Evolutionary conservation across 352 stramenopile genomes (phyloP).

Genomic region (Phytophthora palmivora): DNA sequence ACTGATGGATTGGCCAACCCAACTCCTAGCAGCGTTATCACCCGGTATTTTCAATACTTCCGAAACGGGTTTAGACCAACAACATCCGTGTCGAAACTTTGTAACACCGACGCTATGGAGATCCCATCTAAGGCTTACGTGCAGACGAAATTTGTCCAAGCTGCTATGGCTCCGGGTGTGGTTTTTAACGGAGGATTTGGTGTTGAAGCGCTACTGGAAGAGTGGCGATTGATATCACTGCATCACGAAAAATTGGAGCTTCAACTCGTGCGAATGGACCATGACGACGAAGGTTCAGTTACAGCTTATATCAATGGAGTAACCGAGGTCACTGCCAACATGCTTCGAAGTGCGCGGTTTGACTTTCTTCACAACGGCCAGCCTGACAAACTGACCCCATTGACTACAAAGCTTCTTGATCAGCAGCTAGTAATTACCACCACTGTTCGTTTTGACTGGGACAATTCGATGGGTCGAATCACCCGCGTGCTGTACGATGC

Average conservation of each 20-base stretch:
- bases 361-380: not conserved
- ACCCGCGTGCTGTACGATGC: not conserved
- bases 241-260: not conserved
- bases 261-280: not conserved
- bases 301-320: not conserved
- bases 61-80: not conserved
- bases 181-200: constrained; percentile 1
- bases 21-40: not conserved
- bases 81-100: not conserved
- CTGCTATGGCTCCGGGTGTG: not conserved
- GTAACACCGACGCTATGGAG: not conserved
- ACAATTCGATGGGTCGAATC: not conserved
- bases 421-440: not conserved
- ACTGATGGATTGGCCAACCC: not conserved
- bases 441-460: constrained; percentile 1
- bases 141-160: not conserved
- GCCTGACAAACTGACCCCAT: not conserved
- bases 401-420: not conserved
- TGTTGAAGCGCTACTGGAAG: not conserved
- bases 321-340: not conserved
- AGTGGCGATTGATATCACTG: not conserved
- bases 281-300: not conserved
- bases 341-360: not conserved
- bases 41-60: constrained; percentile 2
- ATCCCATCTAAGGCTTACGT: not conserved